A percentile compares a stretch with the other conserved stretches of the same genome.
Conservation (phyloP, 1,284 basidiomycete species). For the Boletus subluridellus region DNA sequence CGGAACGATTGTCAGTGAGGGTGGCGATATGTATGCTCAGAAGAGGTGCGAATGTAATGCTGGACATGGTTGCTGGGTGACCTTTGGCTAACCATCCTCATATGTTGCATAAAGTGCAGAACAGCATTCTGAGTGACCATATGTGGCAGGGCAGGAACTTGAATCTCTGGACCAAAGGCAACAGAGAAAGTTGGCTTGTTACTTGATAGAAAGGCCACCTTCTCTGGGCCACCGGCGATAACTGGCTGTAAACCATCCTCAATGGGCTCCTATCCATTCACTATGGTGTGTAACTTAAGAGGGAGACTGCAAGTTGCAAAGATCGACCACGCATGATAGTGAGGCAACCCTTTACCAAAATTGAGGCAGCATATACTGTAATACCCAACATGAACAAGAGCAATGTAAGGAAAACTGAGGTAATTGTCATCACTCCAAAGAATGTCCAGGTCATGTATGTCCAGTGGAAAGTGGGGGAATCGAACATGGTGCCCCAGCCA, state of each 20-base stretch:
- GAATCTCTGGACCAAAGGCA: conserved; percentile 43
- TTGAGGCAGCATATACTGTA: conserved; percentile 64
- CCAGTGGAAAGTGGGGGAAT: conserved; percentile 68
- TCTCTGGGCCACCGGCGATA: conserved; percentile 48
- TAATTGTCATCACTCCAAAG: conserved; percentile 60
- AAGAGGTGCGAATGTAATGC: conserved; percentile 1
- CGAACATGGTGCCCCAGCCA: conserved; percentile 71
- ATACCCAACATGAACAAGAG: conserved; percentile 58
- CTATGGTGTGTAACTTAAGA: conserved; percentile 34
- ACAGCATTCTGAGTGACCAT: conserved; percentile 44
- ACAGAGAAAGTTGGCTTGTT: conserved; percentile 54
- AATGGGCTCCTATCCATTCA: conserved; percentile 53
- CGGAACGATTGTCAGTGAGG: conserved; percentile 16
- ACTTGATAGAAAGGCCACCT: conserved; percentile 60
- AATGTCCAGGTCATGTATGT: conserved; percentile 70
- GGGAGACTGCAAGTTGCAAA: background rate
- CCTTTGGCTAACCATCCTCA: background rate
- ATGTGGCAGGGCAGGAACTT: conserved; percentile 40
- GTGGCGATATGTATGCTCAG: background rate
- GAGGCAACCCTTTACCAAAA: conserved; percentile 68
- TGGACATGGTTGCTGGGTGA: background rate
- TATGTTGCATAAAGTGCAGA: conserved; percentile 40
- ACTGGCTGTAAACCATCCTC: conserved; percentile 44
- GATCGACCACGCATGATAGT: conserved; percentile 52
- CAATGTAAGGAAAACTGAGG: conserved; percentile 57